Percentiles rank a stretch among this genome's conserved stretches.
Evolutionary conservation across 306 rosid species (phyloP).

Genomic region (Comarum palustre): DNA sequence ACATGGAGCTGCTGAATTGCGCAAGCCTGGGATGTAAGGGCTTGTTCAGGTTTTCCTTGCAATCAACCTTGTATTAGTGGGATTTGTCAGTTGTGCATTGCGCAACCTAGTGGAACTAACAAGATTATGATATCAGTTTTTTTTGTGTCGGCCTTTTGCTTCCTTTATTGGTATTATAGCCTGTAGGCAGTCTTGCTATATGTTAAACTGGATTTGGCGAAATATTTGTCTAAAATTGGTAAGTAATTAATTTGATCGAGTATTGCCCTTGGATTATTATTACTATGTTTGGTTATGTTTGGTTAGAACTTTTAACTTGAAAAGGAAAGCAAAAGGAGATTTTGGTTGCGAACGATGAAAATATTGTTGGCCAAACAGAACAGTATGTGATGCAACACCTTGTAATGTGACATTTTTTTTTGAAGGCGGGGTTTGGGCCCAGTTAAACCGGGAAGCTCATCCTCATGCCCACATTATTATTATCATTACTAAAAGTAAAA

Average conservation of each 20-base stretch:
- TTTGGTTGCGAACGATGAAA: too few species aligned
- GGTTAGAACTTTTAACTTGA: not conserved
- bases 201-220: not conserved
- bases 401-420: too few species aligned
- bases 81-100: constrained; percentile 37
- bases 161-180: constrained; percentile 6
- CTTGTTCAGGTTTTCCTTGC: constrained; percentile 12
- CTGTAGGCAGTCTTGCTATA: not conserved
- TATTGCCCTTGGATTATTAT: not conserved
- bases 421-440: too few species aligned
- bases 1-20: constrained; percentile 79
- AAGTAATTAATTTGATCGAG: not conserved
- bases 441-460: too few species aligned
- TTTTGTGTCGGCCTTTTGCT: constrained; percentile 16
- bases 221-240: not conserved
- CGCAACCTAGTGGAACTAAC: constrained; percentile 32
- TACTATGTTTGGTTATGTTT: not conserved
- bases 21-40: constrained; percentile 51
- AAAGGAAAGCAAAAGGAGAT: not conserved
- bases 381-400: too few species aligned
- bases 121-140: constrained; percentile 33
- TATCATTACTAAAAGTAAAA: too few species aligned
- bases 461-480: too few species aligned
- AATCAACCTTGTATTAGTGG: constrained; percentile 31
- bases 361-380: too few species aligned